Base-by-base conservation (phyloP, 2,329 filamentous ascomycete species). In the Diaporthe helianthi region DNA sequence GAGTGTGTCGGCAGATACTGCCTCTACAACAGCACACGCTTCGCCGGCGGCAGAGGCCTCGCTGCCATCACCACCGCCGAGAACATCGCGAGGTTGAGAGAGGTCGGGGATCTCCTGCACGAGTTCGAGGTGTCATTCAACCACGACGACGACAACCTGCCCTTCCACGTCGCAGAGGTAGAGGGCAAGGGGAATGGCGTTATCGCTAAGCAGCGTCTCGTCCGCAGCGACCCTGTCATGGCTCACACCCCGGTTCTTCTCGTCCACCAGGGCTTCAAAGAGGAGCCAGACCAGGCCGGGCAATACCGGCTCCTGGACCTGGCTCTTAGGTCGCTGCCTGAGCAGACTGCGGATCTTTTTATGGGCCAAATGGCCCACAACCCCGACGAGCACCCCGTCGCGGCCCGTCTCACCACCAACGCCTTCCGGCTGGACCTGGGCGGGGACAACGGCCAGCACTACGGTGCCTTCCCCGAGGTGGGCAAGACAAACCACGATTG, bases 401-500 rank as follows among this genome's bases (percentile, higher is more conserved):
- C 73, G 33, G 70, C 72, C 36, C 80, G 79, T 68, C 71, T 81
- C 33, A 75, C 80, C 53, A 77, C 73, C 29, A 81, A 81, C 55
- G 73, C 76, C 24, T 81, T 81, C 60, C 77, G 76, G 49, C 44
- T 81, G 58, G 76, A 77, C 53, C 61, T 81, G 22, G 74, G 75
- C 60, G 76, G 73, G 2, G 49, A 72, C 0, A 63, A 74, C 9
- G 73, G 73, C 2, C 72, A 74, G 2, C 81, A 82, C 58, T 68
- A 80, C 4, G 78, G 75, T 4, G 73, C 73, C 12, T 82, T 77
- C 58, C 78, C 79, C 5, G 78, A 80, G 22, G 75, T 79, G 3
- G 76, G 77, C 31, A 73, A 73, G 47, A 72, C 81, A 9, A 82
- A 82, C 65, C 80, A 82, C 60, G 79, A 81, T 70, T 82, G 80